Evolutionary conservation across 371 early-diverging fungal genomes (phyloP), one percentile per base, ranked within the genome.

Genomic region (Mucor indicus): DNA sequence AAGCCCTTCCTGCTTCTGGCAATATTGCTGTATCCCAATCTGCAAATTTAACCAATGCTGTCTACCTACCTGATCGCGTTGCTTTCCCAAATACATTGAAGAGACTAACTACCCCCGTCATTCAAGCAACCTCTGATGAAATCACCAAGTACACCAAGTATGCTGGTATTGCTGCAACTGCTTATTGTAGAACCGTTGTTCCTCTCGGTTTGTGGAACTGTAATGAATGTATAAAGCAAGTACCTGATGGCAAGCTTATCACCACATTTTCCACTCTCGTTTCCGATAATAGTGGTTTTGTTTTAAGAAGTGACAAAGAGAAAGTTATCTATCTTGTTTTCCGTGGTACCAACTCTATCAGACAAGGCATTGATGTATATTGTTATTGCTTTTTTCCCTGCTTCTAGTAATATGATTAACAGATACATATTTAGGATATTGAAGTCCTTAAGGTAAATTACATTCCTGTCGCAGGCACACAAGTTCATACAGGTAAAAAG

Each of bases 401-500:
- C 2, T 24, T 3, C 19, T 25, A 49, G 25, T 41, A 50, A 17
- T 16, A 7, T 42, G n/a, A n/a, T n/a, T n/a, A n/a, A n/a, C n/a
- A n/a, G n/a, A n/a, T 11, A 20, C 12, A 15, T 19, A 32, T 21
- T 10, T 33, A 44, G 44, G 37, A 51, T 22, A 2, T 48, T 4
- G 13, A 30, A 11, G 54, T 50, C 32, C 10, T 12, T 6, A 38
- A 25, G 17, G 31, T 27, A 2, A 24, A 16, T 13, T 62, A 57
- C 19, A 11, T 51, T 21, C 48, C 61, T 30, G 58, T 65, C 15
- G 10, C 38, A 3, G 61, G 66, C 10, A 58, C 66, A 3, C 47
- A 47, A 16, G 51, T 65, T 32, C 66, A 65, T 24, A 25, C 17
- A 13, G 62, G 60, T 60, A 50, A n/a, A n/a, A n/a, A n/a, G 22